These are phyloP conservation scores for Endocalyx cinctus DNA, from an alignment of 2,329 filamentous ascomycete genomes.

Conservation along the genomic window DNA sequence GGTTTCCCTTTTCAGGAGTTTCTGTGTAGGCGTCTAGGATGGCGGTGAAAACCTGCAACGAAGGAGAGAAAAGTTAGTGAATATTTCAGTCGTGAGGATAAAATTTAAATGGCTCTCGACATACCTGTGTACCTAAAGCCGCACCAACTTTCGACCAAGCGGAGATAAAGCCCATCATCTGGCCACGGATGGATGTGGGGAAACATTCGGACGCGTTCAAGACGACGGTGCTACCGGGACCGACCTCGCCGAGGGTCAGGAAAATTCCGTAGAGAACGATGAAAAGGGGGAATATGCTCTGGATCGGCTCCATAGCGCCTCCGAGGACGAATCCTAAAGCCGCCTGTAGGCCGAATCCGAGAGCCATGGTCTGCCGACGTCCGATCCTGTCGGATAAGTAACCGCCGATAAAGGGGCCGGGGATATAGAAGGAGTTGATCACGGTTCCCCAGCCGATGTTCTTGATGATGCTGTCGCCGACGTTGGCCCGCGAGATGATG, in stretches of 20 bases:
- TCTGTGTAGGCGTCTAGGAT: conserved; percentile 40
- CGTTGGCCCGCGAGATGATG: conserved; percentile 40
- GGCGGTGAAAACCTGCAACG: conserved; percentile 40
- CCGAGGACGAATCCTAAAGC: conserved; percentile 46
- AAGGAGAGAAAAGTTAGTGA: conserved; percentile 1
- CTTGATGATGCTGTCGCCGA: conserved; percentile 35
- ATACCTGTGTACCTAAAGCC: conserved; percentile 40
- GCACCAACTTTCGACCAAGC: conserved; percentile 46
- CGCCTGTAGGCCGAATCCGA: conserved; percentile 42
- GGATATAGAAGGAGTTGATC: conserved; percentile 47
- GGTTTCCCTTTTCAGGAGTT: conserved; percentile 38
- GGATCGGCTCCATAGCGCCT: conserved; percentile 39
- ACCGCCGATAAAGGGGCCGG: conserved; percentile 42
- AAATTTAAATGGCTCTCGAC: background rate
- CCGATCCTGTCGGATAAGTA: conserved; percentile 45
- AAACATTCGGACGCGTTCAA: conserved; percentile 42
- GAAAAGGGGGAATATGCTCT: conserved; percentile 44
- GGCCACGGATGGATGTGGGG: conserved; percentile 44
- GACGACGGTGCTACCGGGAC: conserved; percentile 40
- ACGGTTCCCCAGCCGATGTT: conserved; percentile 41
- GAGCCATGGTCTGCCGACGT: conserved; percentile 44
- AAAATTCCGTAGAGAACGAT: conserved; percentile 48
- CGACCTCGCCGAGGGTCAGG: conserved; percentile 43
- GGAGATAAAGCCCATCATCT: conserved; percentile 43
- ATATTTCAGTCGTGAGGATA: background rate